Evolutionary conservation across 23 red algal genomes (phyloP), one percentile per base, ranked within the genome.

Genomic region (Gracilaria gracilis): DNA sequence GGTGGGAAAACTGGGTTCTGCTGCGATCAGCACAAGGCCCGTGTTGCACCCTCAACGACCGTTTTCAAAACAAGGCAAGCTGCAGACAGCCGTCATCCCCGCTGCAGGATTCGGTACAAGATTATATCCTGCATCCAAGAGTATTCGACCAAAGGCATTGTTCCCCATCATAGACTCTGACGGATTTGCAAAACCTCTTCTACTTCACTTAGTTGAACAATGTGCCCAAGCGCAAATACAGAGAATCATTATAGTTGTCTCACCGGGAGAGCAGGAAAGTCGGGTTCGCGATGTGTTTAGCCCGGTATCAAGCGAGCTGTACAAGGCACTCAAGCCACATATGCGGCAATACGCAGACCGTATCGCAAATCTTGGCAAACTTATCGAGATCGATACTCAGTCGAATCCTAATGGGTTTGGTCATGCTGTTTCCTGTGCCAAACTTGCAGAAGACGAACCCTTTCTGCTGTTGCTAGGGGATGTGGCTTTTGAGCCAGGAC

Each of bases 51-150:
- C 65, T 70, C 40, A 20, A n/a, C 16, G 50, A 48, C 24, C 57
- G 23, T 17, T 40, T 13, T 28, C 29, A 13, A 76, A 38, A 31
- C 28, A 37, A 28, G 14, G 21, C 23, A 57, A 34, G 28, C 40
- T 81, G 2, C 32, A 37, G 27, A 91, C 77, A 32, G 87, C 87
- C 19, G 77, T 91, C 75, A 91, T 91, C 33, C 53, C 87, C 5
- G 77, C 87, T 24, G 87, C 87, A 27, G 87, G 87, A 7, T 91
- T 67, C 64, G 87, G 87, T n/a, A 91, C 87, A 27, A 54, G 87
- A 33, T 73, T 91, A 27, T 91, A 61, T 59, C 87, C 87, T 9
- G 87, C 87, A 25, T 91, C 87, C 6, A 72, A 61, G 21, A 82
- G 51, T 37, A 82, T 91, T 57, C 38, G 77, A 47, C 87, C 87